Conservation (phyloP, 495 filamentous ascomycete species). For the Penicillium canescens region DNA sequence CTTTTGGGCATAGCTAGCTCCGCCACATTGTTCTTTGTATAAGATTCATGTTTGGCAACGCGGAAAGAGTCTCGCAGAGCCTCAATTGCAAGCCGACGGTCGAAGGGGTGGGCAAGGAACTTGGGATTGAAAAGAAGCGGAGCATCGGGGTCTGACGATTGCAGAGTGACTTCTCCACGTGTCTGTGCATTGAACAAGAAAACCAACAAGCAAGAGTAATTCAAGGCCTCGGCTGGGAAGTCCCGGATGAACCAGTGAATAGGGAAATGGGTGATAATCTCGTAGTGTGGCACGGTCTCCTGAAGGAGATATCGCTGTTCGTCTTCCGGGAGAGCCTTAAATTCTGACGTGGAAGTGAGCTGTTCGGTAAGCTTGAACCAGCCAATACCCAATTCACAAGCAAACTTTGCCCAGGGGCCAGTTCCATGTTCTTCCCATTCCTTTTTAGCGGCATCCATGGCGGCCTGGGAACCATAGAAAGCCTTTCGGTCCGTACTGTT, state of each 20-base stretch:
- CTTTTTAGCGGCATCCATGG: conserved; percentile 36
- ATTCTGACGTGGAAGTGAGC: conserved; percentile 37
- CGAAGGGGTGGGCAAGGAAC: conserved; percentile 55
- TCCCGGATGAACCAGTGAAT: conserved; percentile 30
- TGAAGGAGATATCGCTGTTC: conserved; percentile 36
- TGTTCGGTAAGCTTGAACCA: conserved; percentile 50
- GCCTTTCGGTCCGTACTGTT: conserved; percentile 22
- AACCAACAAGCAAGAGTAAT: conserved; percentile 22
- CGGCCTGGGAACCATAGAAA: conserved; percentile 27
- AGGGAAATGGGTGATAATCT: conserved; percentile 34
- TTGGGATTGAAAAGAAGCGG: conserved; percentile 54
- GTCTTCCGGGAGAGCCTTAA: conserved; percentile 36
- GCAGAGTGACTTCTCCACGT: conserved; percentile 52
- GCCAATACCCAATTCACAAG: conserved; percentile 46
- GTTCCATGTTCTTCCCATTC: conserved; percentile 49
- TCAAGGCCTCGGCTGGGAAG: conserved; percentile 21
- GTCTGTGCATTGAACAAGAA: conserved; percentile 30
- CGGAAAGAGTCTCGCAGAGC: conserved; percentile 47
- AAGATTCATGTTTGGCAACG: conserved; percentile 21
- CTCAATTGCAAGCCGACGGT: conserved; percentile 54
- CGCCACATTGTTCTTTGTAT: conserved; percentile 24
- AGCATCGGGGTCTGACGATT: conserved; percentile 50
- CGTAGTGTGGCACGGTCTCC: conserved; percentile 45
- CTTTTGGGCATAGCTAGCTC: conserved; percentile 42
- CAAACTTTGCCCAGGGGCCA: conserved; percentile 39